phyloP scores from a whole-genome alignment of 306 rosid species.

The Prunus salicina region DNA sequence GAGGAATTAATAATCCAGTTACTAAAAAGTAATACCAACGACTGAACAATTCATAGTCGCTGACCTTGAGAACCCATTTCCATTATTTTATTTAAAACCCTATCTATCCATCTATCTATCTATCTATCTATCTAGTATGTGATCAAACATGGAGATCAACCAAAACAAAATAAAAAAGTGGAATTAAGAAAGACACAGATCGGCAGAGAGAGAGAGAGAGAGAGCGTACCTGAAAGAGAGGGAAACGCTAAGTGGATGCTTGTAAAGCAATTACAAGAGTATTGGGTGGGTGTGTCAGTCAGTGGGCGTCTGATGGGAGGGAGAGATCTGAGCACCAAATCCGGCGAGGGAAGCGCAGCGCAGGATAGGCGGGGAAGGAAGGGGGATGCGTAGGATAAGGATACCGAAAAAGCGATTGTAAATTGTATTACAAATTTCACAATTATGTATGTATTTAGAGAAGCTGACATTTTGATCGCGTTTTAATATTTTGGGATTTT shows the following conservation, averaged over 20 bases:
- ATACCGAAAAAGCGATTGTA: not conserved
- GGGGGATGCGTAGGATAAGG: slow-evolving; percentile 44
- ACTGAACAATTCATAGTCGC: too few relatives aligned
- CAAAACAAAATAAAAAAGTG: not conserved
- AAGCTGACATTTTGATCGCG: too few relatives aligned
- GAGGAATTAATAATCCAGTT: not conserved
- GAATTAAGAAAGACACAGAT: not conserved
- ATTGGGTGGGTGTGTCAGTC: not conserved
- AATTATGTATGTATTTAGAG: too few relatives aligned
- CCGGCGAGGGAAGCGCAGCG: slow-evolving; percentile 47
- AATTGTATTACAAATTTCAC: not conserved
- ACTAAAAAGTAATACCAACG: not conserved
- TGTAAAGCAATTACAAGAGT: not conserved
- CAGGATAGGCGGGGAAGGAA: slow-evolving; percentile 38
- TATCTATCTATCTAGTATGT: not conserved
- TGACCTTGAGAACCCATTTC: too few relatives aligned
- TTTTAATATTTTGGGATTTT: too few relatives aligned
- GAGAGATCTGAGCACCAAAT: slow-evolving; percentile 38
- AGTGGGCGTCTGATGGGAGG: not conserved
- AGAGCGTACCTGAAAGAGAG: not conserved
- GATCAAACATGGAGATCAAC: not conserved
- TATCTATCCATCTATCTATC: too few relatives aligned
- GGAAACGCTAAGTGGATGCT: not conserved
- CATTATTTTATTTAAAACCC: too few relatives aligned
- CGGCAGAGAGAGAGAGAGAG: not conserved